phyloP scores from a whole-genome alignment of 768 basidiomycete genomes.

The Leccinum uliginosum region DNA sequence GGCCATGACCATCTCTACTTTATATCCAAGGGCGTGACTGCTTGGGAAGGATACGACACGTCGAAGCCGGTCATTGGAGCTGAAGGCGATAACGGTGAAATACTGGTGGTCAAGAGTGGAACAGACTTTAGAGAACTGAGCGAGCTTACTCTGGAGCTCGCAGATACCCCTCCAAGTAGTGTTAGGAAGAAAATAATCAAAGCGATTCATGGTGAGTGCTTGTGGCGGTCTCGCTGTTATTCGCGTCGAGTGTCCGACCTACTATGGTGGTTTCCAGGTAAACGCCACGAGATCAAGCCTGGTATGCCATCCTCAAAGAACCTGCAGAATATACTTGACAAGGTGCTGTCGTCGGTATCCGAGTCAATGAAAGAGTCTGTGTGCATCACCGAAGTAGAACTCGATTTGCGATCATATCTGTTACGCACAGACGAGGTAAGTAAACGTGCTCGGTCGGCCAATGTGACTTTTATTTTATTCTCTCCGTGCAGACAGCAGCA shows the following conservation, averaged over 20 bases:
- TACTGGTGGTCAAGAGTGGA: constrained; percentile 80
- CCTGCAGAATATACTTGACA: constrained; percentile 56
- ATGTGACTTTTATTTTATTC: neutral
- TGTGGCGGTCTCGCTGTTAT: neutral
- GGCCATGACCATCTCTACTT: constrained; percentile 90
- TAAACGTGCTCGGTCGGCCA: neutral
- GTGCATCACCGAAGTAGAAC: constrained; percentile 59
- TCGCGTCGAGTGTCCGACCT: neutral
- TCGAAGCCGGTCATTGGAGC: constrained; percentile 53
- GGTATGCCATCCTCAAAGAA: constrained; percentile 50
- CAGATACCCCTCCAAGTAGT: constrained; percentile 55
- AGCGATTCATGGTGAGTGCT: constrained; percentile 49
- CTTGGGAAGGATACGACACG: constrained; percentile 65
- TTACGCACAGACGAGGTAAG: constrained; percentile 71
- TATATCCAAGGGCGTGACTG: constrained; percentile 56
- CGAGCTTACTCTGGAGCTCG: constrained; percentile 62
- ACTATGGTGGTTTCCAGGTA: constrained; percentile 42
- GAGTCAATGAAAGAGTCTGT: constrained; percentile 69
- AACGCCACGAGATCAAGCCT: constrained; percentile 59
- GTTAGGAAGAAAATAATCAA: constrained; percentile 63
- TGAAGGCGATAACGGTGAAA: constrained; percentile 67
- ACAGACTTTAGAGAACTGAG: constrained; percentile 88
- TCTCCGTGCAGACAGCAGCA: constrained; percentile 48
- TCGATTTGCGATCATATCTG: constrained; percentile 72
- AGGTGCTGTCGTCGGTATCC: constrained; percentile 64